Evolutionary conservation across 1,284 basidiomycete species (phyloP), one percentile per base, ranked within the genome.

Genomic region (Macrocystidia cucumis): DNA sequence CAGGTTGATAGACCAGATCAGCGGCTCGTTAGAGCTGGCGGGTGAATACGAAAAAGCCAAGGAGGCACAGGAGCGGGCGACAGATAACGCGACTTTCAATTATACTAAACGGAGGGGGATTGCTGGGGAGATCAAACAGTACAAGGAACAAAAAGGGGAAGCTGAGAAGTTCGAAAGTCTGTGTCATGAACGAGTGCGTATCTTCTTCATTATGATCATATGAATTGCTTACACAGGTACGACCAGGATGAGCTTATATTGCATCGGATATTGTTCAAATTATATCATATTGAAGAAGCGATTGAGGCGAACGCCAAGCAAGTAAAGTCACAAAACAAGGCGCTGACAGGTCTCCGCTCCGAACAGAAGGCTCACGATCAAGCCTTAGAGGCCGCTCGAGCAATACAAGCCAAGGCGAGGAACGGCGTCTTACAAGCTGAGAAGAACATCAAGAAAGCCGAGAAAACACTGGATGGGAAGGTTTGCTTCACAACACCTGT

Each of bases 111-210:
- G 95, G 32, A 73, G 92, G 38, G 89, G 90, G 7, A 93, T 98
- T 50, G 76, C 91, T 4, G 88, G 88, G 2, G 96, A 99, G 60
- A 93, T 96, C 47, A 93, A 91, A 60, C 91, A 95, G 51, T 98
- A 96, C 62, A 91, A 91, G 59, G 92, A 98, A 58, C 95, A 98
- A 63, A 93, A 93, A 57, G 78, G 75, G 11, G 96, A 98, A 56
- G 90, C 91, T 3, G 88, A 91, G 50, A 74, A 85, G 32, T 98
- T 93, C 51, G 85, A 95, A 55, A 66, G 67, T 11, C 65, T 98
- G 5, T 76, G 78, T 48, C 62, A 79, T 34, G 79, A 93, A 45
- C 61, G 68, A 52, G 87, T 89, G 34, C 21, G 74, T 60, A 3
- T 29, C 28, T 9, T 8, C 9, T 9, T 16, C 17, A 29, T 8